Base-by-base conservation (phyloP, 2,329 filamentous ascomycete species). In the Pestalotiopsis sp. region DNA sequence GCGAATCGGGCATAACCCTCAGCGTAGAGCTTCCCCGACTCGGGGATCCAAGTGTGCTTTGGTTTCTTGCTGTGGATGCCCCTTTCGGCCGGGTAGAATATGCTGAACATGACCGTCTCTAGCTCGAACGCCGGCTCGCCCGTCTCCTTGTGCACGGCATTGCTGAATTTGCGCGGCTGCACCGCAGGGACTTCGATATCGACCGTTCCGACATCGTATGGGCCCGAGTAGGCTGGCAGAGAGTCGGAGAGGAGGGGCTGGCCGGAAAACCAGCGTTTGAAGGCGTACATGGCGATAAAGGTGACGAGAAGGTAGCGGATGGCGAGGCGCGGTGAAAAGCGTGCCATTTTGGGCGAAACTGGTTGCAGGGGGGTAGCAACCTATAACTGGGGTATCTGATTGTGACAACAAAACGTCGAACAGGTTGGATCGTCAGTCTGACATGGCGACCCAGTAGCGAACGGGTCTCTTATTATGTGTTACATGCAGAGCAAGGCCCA, bases 1-100 rank as follows among this genome's bases (percentile, higher is more conserved):
- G 82, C 83, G 25, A 84, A 81, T 64, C 78, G 81, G 41, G 85
- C 84, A 64, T 84, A 86, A 0, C 85, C 85, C 66, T 80, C 76
- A 2, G 84, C 84, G 0, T 81, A 83, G 38, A 85, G 78, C 52
- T 78, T 75, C 4, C 86, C 66, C 0, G 85, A 85, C 2, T 76
- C 78, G 0, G 84, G 77, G 25, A 86, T 76, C 85, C 85, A 87
- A 38, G 76, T 73, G 67, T 86, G 83, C n/a, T 74, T 74, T 4
- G 75, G 71, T 25, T 72, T 70, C 3, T 66, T 71, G 6, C 74
- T 71, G 27, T 71, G 71, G 17, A 65, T 69, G 59, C 79, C 75
- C 6, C 74, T 71, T 25, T 55, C 63, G 5, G 81, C 74, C 2
- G 85, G 85, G 60, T 87, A 86, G 76, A 86, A 86, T 3, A 87